Evolutionary conservation across 2,329 filamentous ascomycete genomes (phyloP).

Genomic region (Bisporella sp.): DNA sequence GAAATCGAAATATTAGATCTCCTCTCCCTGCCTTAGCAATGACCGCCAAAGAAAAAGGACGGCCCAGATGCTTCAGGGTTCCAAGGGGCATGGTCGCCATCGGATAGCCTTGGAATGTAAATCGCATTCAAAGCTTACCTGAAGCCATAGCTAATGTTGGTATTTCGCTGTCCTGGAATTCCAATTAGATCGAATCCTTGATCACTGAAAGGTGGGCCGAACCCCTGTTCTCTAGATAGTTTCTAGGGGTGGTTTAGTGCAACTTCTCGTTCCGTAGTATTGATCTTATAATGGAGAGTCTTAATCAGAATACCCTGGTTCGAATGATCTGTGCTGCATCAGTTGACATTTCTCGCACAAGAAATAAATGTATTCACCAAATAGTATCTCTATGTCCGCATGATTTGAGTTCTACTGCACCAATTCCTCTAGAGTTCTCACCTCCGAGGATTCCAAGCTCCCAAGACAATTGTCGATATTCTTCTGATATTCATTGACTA

Average conservation of each 20-base stretch:
- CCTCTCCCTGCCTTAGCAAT: background rate
- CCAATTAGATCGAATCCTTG: background rate
- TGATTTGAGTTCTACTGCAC: background rate
- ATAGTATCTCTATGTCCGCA: background rate
- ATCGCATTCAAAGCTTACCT: background rate
- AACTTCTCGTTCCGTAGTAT: background rate
- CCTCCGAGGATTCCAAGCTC: background rate
- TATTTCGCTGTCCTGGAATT: background rate
- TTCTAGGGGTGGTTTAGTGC: background rate
- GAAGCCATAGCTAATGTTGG: background rate
- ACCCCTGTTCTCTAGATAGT: background rate
- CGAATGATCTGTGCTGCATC: background rate
- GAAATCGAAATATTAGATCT: background rate
- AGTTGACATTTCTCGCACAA: background rate
- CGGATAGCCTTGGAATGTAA: background rate
- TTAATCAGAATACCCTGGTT: background rate
- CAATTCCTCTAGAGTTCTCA: background rate
- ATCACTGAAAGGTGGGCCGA: background rate
- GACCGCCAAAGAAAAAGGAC: background rate
- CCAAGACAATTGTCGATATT: background rate
- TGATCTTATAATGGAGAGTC: background rate
- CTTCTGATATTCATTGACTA: background rate
- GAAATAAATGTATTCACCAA: background rate
- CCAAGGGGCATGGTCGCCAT: background rate
- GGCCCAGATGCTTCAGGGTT: background rate